These are phyloP conservation scores for Paspalum vaginatum DNA, from an alignment of 176 grass and related monocot species.

Conservation along the genomic window DNA sequence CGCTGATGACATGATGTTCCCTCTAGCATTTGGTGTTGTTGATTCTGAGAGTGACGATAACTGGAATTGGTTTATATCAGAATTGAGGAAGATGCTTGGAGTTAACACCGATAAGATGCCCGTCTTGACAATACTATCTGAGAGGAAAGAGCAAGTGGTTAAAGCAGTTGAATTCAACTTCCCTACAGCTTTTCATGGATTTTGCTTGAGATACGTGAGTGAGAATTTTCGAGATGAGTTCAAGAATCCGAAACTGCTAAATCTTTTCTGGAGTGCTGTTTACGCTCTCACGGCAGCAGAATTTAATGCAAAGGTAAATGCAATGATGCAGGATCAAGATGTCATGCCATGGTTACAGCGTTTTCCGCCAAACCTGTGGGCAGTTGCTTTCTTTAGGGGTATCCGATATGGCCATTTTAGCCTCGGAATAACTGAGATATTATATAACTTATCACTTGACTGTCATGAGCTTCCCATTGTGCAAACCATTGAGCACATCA, in stretches of 20 bases:
- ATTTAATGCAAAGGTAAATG: conserved; percentile 84
- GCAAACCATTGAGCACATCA: conserved; percentile 93
- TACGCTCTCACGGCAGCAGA: conserved; percentile 81
- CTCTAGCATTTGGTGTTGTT: conserved; percentile 70
- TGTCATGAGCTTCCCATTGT: conserved; percentile 94
- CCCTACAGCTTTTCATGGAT: conserved; percentile 84
- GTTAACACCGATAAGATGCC: conserved; percentile 99
- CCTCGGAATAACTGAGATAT: conserved; percentile 76
- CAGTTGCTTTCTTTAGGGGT: conserved; percentile 86
- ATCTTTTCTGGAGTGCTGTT: conserved; percentile 92
- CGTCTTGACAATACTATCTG: conserved; percentile 80
- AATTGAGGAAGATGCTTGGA: conserved; percentile 91
- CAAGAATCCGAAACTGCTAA: conserved; percentile 96
- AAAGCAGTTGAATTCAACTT: conserved; percentile 78
- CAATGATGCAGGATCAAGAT: conserved; percentile 96
- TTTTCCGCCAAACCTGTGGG: conserved; percentile 91
- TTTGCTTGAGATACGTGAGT: conserved; percentile 85
- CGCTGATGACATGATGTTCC: conserved; percentile 78
- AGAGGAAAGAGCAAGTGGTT: conserved; percentile 71
- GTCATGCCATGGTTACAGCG: conserved; percentile 82
- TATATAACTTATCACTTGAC: conserved; percentile 88
- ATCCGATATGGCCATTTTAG: conserved; percentile 89
- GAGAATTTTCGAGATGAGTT: conserved; percentile 96
- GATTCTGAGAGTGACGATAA: too few species aligned
- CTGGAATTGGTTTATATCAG: conserved; percentile 62